Evolutionary conservation across 768 basidiomycete species (phyloP), one percentile per base, ranked within the genome.

Genomic region (Boletus insuetus): DNA sequence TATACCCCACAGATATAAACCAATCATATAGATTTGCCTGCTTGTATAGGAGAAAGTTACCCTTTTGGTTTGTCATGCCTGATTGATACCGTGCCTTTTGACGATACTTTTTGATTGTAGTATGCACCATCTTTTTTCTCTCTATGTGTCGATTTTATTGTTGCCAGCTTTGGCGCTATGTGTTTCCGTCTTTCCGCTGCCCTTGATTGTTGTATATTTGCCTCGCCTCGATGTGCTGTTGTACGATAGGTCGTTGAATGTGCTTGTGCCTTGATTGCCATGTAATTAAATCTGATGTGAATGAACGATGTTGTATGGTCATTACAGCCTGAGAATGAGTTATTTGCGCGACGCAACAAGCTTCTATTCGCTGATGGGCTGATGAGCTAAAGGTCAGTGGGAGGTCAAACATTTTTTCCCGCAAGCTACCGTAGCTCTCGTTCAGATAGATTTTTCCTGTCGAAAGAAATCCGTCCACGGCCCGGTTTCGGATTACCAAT

Each of bases 71-170:
- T 31, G 31, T 39, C 7, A 46, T 32, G 41, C 53, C 55, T 32
- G 34, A 48, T 39, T 55, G 53, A 55, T 56, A 38, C 12, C 29
- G 37, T 12, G 50, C 49, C 13, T 41, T 10, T 32, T 20, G 13
- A 38, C 19, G 4, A 11, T 8, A 3, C 3, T 22, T 19, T 22
- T 24, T 29, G 29, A 0, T 29, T 29, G 26, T 26, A 26, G 26
- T 50, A 60, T 64, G 57, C 44, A 16, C 38, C 43, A 29, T 29
- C 40, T 19, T 26, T 39, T 29, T 51, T 12, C 9, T 45, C 22
- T 37, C 34, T 51, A 55, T 63, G 56, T 14, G 12, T 8, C 13
- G 13, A 20, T n/a, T 19, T 39, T 32, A n/a, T 19, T 34, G n/a
- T 39, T 41, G 41, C 38, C 48, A 22, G 26, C 16, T 1, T 22